Conservation (phyloP, 805 yeast species). For the Starmerella roubikii region DNA sequence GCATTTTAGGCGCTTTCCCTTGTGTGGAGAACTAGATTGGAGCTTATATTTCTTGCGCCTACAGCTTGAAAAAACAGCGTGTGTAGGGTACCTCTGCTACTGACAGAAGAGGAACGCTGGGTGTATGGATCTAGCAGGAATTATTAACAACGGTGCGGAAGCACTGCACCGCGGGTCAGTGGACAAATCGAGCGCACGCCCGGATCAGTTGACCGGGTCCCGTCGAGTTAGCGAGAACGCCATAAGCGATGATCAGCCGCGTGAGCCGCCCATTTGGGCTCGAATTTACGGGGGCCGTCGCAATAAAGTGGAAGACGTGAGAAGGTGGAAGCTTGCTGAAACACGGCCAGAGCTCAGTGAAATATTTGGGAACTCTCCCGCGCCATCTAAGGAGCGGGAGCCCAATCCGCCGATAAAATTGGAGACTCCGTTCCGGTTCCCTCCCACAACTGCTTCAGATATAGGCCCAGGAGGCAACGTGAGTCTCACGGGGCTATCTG, state of each 20-base stretch:
- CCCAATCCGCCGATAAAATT: too few relatives aligned
- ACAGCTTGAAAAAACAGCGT: too few relatives aligned
- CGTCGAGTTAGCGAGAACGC: too few relatives aligned
- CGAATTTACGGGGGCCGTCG: slow-evolving; percentile 45
- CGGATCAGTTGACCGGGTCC: too few relatives aligned
- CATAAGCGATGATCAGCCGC: too few relatives aligned
- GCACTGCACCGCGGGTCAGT: slow-evolving; percentile 16
- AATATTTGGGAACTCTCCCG: neutral
- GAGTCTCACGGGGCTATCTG: slow-evolving; percentile 28
- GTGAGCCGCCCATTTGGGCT: slow-evolving; percentile 71
- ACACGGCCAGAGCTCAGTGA: slow-evolving; percentile 13
- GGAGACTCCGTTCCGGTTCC: slow-evolving; percentile 4
- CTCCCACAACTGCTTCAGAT: slow-evolving; percentile 2
- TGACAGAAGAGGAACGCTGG: too few relatives aligned
- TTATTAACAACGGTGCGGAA: slow-evolving; percentile 16
- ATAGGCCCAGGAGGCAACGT: slow-evolving; percentile 19
- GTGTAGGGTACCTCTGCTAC: too few relatives aligned
- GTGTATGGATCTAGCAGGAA: slow-evolving; percentile 14
- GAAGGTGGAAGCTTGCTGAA: slow-evolving; percentile 6
- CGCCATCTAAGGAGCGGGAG: neutral
- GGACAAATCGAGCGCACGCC: slow-evolving; percentile 5
- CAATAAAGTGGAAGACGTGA: slow-evolving; percentile 11
- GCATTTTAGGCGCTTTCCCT: too few relatives aligned
- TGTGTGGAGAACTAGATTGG: too few relatives aligned
- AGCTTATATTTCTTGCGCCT: too few relatives aligned